Evolutionary conservation across 2,329 filamentous ascomycete species (phyloP).

Genomic region (Davidsoniella eucalypti): DNA sequence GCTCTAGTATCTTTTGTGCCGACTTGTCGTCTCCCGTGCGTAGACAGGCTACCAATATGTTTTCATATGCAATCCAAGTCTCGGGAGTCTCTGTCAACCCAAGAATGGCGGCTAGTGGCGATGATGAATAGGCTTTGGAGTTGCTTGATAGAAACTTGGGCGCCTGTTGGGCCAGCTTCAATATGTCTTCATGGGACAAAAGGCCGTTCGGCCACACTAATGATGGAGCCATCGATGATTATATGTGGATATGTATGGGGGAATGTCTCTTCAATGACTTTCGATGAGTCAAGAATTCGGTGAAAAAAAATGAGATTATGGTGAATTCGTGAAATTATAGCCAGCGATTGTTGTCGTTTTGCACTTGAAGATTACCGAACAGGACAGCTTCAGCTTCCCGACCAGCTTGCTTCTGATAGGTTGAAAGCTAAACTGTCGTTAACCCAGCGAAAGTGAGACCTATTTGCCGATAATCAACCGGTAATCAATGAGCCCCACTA

Average conservation of each 20-base stretch:
- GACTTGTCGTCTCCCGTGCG: slow-evolving; percentile 68
- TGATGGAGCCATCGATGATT: slow-evolving; percentile 29
- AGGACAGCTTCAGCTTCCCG: slow-evolving; percentile 1
- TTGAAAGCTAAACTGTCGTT: slow-evolving; percentile 4
- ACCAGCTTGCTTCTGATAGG: slow-evolving; percentile 5
- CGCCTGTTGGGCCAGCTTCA: slow-evolving; percentile 44
- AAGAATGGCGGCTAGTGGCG: slow-evolving; percentile 35
- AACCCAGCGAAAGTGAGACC: background rate
- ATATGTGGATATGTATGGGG: background rate
- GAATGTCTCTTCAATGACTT: background rate
- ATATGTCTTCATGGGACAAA: slow-evolving; percentile 37
- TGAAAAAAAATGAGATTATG: too few relatives aligned
- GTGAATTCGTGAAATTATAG: too few relatives aligned
- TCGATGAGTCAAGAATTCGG: background rate
- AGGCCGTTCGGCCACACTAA: slow-evolving; percentile 40
- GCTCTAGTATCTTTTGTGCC: slow-evolving; percentile 58
- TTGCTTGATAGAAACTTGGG: slow-evolving; percentile 37
- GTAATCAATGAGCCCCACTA: background rate
- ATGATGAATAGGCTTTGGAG: slow-evolving; percentile 37
- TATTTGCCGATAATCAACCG: slow-evolving; percentile 1
- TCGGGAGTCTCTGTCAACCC: slow-evolving; percentile 54
- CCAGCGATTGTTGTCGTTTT: too few relatives aligned
- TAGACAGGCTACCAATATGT: slow-evolving; percentile 68
- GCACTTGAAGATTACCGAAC: background rate
- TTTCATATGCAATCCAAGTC: slow-evolving; percentile 74